Base-by-base conservation (phyloP, 2,329 filamentous ascomycete species). In the Stagonosporopsis rhizophila region DNA sequence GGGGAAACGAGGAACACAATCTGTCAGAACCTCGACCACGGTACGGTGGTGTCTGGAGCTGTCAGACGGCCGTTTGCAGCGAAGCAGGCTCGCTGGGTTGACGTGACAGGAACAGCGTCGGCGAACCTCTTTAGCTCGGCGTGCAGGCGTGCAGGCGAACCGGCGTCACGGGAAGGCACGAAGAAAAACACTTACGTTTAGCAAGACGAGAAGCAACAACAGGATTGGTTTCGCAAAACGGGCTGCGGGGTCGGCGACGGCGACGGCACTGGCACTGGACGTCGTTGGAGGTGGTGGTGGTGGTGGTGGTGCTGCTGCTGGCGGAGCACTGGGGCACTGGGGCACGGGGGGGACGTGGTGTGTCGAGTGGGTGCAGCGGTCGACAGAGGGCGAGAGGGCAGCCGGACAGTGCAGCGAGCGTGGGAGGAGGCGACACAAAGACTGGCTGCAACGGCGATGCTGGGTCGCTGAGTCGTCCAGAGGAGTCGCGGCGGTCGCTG, bases 21-120 rank as follows among this genome's bases (percentile, higher is more conserved):
- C 38, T 59, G 54, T 56, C 46, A 56, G 38, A 49, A 46, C 39
- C 49, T 56, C 46, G 49, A 65, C 64, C 57, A 65, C 59, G 65
- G 60, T 58, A 60, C 46, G 28, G 27, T 50, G 25, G 32, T 32
- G 56, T 40, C 46, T 56, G 46, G 46, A 41, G 23, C 27, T 52
- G 55, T 62, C 44, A 65, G 57, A 40, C 19, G 25, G 35, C 38
- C 35, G 42, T 51, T 51, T 47, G 53, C 53, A 51, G 53, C 42
- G 53, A 35, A 17, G 30, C 38, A 52, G 53, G 47, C 41, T 49
- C 47, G 42, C 40, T 7, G n/a, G 8, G 25, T 60, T 61, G 48
- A 45, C 28, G 44, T 51, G 52, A 53, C 56, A 64, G 56, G 52
- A 52, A 56, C 44, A 53, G 46, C 41, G 52, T 39, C 58, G 28